phyloP scores from a whole-genome alignment of 2,329 filamentous ascomycete genomes.

The Piedraia hortae region DNA sequence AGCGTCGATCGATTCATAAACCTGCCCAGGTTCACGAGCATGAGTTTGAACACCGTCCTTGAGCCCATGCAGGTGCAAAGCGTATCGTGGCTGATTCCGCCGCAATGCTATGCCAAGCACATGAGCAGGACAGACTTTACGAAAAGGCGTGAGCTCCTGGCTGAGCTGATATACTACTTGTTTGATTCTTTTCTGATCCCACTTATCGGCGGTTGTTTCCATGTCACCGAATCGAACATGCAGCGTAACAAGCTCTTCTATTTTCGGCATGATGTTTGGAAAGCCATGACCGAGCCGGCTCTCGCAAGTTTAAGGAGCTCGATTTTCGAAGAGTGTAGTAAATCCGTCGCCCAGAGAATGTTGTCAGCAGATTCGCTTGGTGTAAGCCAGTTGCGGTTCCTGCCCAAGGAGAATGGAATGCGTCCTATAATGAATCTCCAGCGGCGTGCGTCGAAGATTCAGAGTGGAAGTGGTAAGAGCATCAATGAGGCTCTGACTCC shows the following conservation, averaged over 20 bases:
- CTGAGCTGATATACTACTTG: conserved; percentile 71
- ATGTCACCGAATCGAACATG: conserved; percentile 69
- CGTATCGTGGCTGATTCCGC: conserved; percentile 38
- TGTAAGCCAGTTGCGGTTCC: conserved; percentile 48
- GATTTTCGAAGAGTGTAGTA: conserved; percentile 55
- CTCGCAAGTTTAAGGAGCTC: conserved; percentile 35
- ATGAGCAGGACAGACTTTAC: conserved; percentile 40
- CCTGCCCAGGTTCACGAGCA: conserved; percentile 52
- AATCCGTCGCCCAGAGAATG: conserved; percentile 26
- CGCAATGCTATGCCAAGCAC: conserved; percentile 22
- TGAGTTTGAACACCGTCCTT: conserved; percentile 50
- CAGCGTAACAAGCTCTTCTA: conserved; percentile 68
- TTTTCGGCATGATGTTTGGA: conserved; percentile 87
- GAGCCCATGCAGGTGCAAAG: conserved; percentile 34
- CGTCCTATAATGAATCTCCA: conserved; percentile 72
- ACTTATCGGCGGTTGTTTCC: conserved; percentile 64
- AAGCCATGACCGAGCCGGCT: conserved; percentile 42
- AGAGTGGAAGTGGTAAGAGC: conserved; percentile 30
- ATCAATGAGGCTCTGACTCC: conserved; percentile 47
- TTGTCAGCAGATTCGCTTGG: conserved; percentile 39
- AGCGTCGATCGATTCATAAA: conserved; percentile 53
- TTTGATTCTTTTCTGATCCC: conserved; percentile 84
- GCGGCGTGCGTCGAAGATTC: conserved; percentile 27
- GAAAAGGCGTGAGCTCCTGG: conserved; percentile 54
- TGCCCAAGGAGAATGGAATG: conserved; percentile 54